A percentile compares a stretch with the other conserved stretches of the same genome.
phyloP scores from a whole-genome alignment of 768 basidiomycete species.

The Serendipita sp. region DNA sequence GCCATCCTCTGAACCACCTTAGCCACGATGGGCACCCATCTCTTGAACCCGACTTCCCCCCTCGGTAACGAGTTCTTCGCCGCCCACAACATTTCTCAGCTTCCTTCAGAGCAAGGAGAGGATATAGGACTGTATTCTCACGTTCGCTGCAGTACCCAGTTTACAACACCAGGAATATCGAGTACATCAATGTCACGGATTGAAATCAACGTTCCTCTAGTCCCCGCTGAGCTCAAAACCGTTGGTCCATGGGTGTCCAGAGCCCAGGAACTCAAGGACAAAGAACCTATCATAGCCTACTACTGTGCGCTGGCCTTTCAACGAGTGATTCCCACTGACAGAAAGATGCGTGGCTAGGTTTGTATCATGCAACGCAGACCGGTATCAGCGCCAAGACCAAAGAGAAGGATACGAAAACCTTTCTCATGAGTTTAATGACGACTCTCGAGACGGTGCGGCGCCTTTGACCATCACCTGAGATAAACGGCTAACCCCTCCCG shows the following conservation, averaged over 20 bases:
- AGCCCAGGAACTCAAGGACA: conserved; percentile 65
- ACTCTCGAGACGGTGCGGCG: conserved; percentile 46
- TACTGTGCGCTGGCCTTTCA: conserved; percentile 58
- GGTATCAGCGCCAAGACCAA: conserved; percentile 53
- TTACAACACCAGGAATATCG: neutral
- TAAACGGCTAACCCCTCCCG: neutral
- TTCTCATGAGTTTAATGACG: conserved; percentile 59
- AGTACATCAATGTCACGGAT: neutral
- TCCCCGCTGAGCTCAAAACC: conserved; percentile 24
- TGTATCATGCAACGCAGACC: conserved; percentile 80
- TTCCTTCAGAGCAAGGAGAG: neutral
- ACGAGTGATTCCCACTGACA: neutral
- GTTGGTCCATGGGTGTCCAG: conserved; percentile 74
- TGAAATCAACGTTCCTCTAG: conserved; percentile 6
- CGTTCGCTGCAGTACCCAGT: neutral
- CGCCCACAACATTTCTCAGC: neutral
- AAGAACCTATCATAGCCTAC: conserved; percentile 81
- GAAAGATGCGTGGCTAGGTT: conserved; percentile 32
- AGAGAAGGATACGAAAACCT: conserved; percentile 45
- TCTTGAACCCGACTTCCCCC: neutral
- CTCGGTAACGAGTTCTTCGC: neutral
- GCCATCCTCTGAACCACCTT: no score
- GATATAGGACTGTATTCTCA: neutral
- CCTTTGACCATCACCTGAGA: neutral
- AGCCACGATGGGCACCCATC: neutral